Evolutionary conservation across 2,329 filamentous ascomycete genomes (phyloP), one percentile per base, ranked within the genome.

Genomic region (Setomelanomma holmii): DNA sequence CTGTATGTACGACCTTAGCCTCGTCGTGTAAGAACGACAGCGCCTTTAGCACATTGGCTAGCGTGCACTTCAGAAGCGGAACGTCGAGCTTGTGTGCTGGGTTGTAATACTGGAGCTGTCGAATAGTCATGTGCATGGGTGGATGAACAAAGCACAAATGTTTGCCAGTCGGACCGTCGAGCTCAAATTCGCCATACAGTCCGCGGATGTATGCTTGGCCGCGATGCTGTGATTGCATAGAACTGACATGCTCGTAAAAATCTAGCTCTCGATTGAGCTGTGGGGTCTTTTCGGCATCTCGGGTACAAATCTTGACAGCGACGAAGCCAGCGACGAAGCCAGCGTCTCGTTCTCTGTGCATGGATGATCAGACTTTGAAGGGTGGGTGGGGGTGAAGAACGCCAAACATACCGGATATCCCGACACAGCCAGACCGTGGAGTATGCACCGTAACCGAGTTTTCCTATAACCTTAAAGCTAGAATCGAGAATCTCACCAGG

Each of bases 1-100:
- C 76, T 50, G 77, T 79, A 57, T 82, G 79, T 33, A 80, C 73
- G 50, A 81, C 67, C 33, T 75, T 75, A 65, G 76, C 78, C 52
- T 79, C 73, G 4, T 71, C 71, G 55, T 81, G 78, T 39, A 81
- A 59, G 45, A 67, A 66, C 42, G 80, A 76, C 4, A 80, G 73
- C n/a, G 76, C 78, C 30, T 73, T 70, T 42, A 66, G 39, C 78
- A 76, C 6, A 5, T 51, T 52, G 68, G 68, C 45, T 64, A 65
- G 49, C 79, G 69, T 55, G 8, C 58, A 66, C 30, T 59, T 63
- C 38, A 66, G 38, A 45, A 67, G 55, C 40, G 49, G 52, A 23
- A 36, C 48, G 19, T 67, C 34, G 6, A 67, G 48, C 35, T 47
- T 50, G 35, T 56, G 61, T 56, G 40, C 33, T 50, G 42, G 17